Percentiles rank a stretch among this genome's conserved stretches.
Evolutionary conservation across 2,329 filamentous ascomycete genomes (phyloP).

Genomic region (Fusarium sp.): DNA sequence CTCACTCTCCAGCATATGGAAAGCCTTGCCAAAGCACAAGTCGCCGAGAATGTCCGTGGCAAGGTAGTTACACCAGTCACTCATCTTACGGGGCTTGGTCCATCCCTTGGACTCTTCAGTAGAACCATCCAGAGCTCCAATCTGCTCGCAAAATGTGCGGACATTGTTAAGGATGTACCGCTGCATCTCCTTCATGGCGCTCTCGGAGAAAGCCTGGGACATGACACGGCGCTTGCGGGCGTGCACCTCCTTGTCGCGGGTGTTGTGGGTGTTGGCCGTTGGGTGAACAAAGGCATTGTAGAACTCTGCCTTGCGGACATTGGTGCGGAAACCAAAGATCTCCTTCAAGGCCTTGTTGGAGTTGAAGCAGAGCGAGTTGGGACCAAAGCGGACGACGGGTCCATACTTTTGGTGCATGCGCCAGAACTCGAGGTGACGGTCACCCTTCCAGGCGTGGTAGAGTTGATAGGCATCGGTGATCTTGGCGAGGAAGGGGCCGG

Average conservation of each 20-base stretch:
- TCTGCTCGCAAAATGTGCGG: constrained; percentile 71
- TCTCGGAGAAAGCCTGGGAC: constrained; percentile 76
- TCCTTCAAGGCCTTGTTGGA: constrained; percentile 73
- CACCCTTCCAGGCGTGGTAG: constrained; percentile 80
- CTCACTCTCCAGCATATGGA: constrained; percentile 68
- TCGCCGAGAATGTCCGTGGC: constrained; percentile 72
- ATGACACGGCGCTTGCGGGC: constrained; percentile 77
- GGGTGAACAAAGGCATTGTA: constrained; percentile 80
- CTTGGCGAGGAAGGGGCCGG: constrained; percentile 71
- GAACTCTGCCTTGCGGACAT: constrained; percentile 76
- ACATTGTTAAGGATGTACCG: constrained; percentile 73
- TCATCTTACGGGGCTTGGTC: constrained; percentile 70
- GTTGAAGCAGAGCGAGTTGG: constrained; percentile 83
- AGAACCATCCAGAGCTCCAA: constrained; percentile 57
- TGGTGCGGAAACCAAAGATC: constrained; percentile 72
- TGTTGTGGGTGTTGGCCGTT: constrained; percentile 78
- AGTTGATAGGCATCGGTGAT: constrained; percentile 73
- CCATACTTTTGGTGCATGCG: constrained; percentile 78
- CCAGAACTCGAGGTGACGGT: constrained; percentile 79
- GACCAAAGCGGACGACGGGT: constrained; percentile 79
- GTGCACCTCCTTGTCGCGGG: constrained; percentile 74
- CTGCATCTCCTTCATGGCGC: constrained; percentile 75
- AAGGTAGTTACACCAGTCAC: constrained; percentile 70
- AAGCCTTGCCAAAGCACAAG: constrained; percentile 70
- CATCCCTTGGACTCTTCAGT: constrained; percentile 64